phyloP scores from a whole-genome alignment of 2,329 filamentous ascomycete genomes.

The Epichloe sibirici region DNA sequence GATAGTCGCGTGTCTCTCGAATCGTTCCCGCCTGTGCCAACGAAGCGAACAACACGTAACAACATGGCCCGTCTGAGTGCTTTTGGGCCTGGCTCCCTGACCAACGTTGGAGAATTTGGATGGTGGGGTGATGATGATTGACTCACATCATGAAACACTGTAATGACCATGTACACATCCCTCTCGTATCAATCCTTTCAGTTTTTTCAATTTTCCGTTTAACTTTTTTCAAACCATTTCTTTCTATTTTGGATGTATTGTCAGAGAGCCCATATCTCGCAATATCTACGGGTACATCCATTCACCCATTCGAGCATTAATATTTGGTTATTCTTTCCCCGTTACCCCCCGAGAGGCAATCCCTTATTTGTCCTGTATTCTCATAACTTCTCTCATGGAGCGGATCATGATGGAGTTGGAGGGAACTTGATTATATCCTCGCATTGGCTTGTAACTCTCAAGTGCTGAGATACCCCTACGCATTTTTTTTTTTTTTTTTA shows the following conservation, averaged over 20 bases:
- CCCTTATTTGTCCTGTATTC: neutral
- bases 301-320: neutral
- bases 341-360: neutral
- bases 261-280: neutral
- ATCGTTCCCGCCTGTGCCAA: conserved; percentile 15
- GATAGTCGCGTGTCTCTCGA: conserved; percentile 28
- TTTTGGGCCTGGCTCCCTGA: conserved; percentile 15
- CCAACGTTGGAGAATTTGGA: conserved; percentile 16
- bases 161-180: neutral
- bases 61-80: conserved; percentile 28
- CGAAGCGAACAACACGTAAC: conserved; percentile 14
- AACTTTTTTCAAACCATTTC: neutral
- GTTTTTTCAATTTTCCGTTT: neutral
- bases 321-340: neutral
- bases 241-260: neutral
- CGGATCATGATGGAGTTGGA: neutral
- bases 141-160: conserved; percentile 3
- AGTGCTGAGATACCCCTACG: conserved; percentile 1
- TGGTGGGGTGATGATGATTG: conserved; percentile 31
- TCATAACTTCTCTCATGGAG: neutral
- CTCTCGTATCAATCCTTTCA: neutral
- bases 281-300: neutral
- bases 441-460: neutral
- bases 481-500: neutral
- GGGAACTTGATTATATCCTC: neutral